phyloP scores from a whole-genome alignment of 768 basidiomycete genomes.

The Trametes maxima region DNA sequence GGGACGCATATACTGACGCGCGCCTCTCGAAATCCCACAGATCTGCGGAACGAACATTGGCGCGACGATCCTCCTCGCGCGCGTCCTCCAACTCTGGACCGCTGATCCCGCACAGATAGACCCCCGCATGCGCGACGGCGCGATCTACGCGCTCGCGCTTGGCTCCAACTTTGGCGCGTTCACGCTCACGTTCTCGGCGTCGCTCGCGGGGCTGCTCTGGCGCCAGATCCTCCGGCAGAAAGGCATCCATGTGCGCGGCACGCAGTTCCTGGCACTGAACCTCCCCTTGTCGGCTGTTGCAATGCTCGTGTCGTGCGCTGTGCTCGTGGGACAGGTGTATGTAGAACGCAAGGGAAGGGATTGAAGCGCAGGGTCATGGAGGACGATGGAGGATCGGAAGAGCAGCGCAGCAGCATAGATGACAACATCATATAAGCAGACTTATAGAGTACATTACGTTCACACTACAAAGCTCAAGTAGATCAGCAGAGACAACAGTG shows the following conservation, averaged over 20 bases:
- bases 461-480: no score
- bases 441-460: no score
- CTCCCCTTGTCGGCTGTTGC: constrained; percentile 69
- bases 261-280: constrained; percentile 76
- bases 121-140: constrained; percentile 26
- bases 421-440: no score
- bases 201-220: constrained; percentile 90
- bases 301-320: constrained; percentile 60
- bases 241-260: constrained; percentile 59
- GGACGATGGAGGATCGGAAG: no score
- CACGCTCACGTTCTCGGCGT: constrained; percentile 85
- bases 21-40: constrained; percentile 16
- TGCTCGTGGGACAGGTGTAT: constrained; percentile 75
- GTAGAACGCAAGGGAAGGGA: constrained; percentile 11
- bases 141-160: constrained; percentile 67
- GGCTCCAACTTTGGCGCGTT: constrained; percentile 92
- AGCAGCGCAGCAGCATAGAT: no score
- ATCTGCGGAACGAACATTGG: constrained; percentile 90
- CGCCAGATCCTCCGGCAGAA: constrained; percentile 71
- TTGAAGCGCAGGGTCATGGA: not conserved
- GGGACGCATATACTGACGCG: not conserved
- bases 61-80: constrained; percentile 85
- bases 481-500: not conserved
- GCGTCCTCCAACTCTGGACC: constrained; percentile 60
- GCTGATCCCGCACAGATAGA: constrained; percentile 3